Percentiles rank a stretch among this genome's conserved stretches.
Conservation (phyloP, 2,329 filamentous ascomycete species). For the Apiospora phragmitis region DNA sequence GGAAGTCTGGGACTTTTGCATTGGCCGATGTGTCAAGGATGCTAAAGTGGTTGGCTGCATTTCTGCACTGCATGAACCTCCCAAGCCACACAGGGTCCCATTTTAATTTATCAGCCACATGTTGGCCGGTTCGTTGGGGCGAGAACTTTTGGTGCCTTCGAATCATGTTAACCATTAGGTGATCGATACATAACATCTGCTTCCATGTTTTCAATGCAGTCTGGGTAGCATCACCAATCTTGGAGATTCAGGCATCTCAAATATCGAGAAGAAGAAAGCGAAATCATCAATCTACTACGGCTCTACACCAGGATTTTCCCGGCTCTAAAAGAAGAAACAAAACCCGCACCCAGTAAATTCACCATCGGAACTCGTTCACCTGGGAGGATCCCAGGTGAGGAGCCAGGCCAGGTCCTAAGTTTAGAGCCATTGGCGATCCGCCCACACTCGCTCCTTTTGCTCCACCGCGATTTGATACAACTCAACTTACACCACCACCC, state of each 20-base stretch:
- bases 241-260: neutral
- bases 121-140: neutral
- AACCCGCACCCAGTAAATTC: neutral
- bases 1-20: neutral
- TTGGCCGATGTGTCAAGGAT: neutral
- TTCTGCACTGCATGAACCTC: neutral
- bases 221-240: neutral
- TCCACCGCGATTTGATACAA: neutral
- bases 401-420: neutral
- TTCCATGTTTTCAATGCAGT: neutral
- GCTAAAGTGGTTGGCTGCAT: neutral
- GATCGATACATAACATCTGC: neutral
- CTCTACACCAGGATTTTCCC: neutral
- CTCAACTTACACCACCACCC: neutral
- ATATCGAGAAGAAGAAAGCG: neutral
- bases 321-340: neutral
- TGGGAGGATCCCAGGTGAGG: neutral
- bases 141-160: neutral
- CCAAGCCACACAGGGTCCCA: neutral
- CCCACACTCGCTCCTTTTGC: neutral
- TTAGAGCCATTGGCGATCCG: neutral
- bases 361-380: neutral
- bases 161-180: too few species aligned
- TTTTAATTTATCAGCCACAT: neutral
- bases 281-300: neutral